phyloP scores from a whole-genome alignment of 306 rosid species.

The Prunus davidiana region DNA sequence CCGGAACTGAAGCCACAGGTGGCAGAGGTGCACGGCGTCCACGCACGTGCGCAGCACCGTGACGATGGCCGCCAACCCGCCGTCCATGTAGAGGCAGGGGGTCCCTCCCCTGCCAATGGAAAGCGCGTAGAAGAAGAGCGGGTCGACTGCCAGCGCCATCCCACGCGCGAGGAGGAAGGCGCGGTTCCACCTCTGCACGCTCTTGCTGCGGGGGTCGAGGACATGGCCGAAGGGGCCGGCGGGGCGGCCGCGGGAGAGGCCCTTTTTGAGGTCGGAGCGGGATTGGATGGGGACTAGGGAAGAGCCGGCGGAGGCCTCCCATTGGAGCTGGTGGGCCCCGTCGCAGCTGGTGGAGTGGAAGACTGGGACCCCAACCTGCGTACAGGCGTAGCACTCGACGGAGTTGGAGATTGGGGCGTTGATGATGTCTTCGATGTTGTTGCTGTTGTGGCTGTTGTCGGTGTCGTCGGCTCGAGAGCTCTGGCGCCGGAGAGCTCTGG shows the following conservation, averaged over 20 bases:
- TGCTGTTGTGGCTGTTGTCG: neutral
- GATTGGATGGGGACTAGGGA: constrained; percentile 67
- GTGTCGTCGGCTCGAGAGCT: neutral
- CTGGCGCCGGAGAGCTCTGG: constrained; percentile 20
- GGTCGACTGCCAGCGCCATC: constrained; percentile 82
- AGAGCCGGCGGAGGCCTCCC: constrained; percentile 95
- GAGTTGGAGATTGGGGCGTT: constrained; percentile 23
- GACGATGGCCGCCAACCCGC: constrained; percentile 66
- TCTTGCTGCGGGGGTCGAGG: constrained; percentile 81
- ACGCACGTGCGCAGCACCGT: constrained; percentile 65
- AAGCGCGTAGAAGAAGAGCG: constrained; percentile 84
- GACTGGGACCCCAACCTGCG: constrained; percentile 75
- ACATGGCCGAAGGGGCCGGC: constrained; percentile 51
- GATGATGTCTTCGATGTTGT: constrained; percentile 8
- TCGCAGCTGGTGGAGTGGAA: constrained; percentile 97
- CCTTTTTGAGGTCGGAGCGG: constrained; percentile 33
- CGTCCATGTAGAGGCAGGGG: constrained; percentile 95
- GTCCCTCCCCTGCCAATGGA: constrained; percentile 79
- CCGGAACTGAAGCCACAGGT: constrained; percentile 84
- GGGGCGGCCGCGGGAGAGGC: neutral
- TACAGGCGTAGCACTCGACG: constrained; percentile 90
- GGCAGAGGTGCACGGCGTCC: constrained; percentile 71
- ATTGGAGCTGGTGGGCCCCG: constrained; percentile 58
- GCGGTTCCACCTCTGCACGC: constrained; percentile 82
- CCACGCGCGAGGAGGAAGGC: constrained; percentile 80